Conservation (phyloP, 305 asterid species). For the Fraxinus floribunda region DNA sequence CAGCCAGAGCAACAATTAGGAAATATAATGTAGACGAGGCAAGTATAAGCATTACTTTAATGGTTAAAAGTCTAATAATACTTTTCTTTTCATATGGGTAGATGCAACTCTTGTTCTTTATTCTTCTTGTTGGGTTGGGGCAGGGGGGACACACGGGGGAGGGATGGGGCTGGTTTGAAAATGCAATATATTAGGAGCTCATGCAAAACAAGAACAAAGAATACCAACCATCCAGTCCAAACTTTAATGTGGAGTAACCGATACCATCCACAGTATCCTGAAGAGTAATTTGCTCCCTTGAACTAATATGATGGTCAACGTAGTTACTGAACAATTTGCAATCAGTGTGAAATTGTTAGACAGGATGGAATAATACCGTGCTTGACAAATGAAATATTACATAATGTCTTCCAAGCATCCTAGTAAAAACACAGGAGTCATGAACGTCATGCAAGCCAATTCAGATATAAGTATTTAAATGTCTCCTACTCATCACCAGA, state of each 20-base stretch:
- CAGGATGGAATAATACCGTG: constrained; percentile 8
- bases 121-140: not conserved
- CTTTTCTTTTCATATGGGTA: not conserved
- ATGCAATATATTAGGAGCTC: constrained; percentile 3
- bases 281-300: constrained; percentile 97
- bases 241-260: constrained; percentile 79
- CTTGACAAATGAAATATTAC: constrained; percentile 4
- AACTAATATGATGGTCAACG: constrained; percentile 93
- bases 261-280: constrained; percentile 93
- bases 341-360: constrained; percentile 12
- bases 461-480: constrained; percentile 14
- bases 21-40: not conserved
- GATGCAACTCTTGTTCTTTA: constrained; percentile 2
- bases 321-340: constrained; percentile 68
- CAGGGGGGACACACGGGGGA: not conserved
- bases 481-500: not conserved
- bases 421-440: constrained; percentile 7
- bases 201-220: constrained; percentile 10
- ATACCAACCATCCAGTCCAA: constrained; percentile 91
- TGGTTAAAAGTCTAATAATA: constrained; percentile 3
- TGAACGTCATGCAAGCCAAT: constrained; percentile 9
- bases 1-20: constrained; percentile 27
- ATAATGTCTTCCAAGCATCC: constrained; percentile 12
- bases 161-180: not conserved
- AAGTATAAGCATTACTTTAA: constrained; percentile 9